Evolutionary conservation across 176 grass and related monocot species (phyloP).

Genomic region (Lolium perenne): DNA sequence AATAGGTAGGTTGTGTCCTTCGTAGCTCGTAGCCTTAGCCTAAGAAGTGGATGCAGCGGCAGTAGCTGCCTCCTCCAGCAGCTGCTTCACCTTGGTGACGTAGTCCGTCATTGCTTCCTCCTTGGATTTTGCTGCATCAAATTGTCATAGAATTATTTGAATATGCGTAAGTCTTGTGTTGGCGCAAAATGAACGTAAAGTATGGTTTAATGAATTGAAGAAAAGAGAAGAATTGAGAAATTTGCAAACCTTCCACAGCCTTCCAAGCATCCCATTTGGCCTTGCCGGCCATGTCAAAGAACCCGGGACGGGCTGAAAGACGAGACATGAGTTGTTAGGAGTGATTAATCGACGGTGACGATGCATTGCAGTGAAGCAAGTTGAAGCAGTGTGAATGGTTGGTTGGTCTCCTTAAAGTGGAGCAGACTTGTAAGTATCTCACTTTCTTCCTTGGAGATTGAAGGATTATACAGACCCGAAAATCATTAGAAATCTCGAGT

Average conservation of each 20-base stretch:
- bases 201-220: not conserved
- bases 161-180: not conserved
- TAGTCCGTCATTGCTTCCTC: conserved; percentile 5
- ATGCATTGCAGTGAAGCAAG: too few relatives aligned
- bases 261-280: conserved; percentile 97
- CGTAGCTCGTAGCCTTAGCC: not conserved
- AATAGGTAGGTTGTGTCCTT: not conserved
- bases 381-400: too few relatives aligned
- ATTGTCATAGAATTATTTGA: not conserved
- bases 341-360: not conserved
- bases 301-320: not conserved
- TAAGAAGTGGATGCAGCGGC: not conserved
- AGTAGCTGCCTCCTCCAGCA: conserved; percentile 14
- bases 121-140: not conserved
- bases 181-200: not conserved
- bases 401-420: too few relatives aligned
- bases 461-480: too few relatives aligned
- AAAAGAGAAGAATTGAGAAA: not conserved
- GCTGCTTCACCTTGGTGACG: conserved; percentile 33
- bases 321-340: not conserved
- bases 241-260: conserved; percentile 61
- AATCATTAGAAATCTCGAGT: too few relatives aligned
- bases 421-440: too few relatives aligned
- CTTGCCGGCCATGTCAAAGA: not conserved
- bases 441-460: too few relatives aligned